Evolutionary conservation across 192 early-diverging fungal genomes (phyloP).

Genomic region (Podila verticillata): DNA sequence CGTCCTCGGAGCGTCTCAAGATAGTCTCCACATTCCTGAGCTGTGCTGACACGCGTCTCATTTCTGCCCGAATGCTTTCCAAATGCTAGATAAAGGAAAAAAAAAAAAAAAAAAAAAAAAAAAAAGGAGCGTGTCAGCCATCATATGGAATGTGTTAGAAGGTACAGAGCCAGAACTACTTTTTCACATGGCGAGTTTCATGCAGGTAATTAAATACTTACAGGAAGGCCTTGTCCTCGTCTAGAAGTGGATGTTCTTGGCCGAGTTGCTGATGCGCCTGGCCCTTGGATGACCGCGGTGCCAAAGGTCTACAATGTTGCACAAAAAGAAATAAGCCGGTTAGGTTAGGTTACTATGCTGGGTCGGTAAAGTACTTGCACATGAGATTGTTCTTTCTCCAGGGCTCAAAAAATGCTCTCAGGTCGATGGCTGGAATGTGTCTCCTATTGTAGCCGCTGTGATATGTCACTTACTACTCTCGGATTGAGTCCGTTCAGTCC

Average conservation of each 20-base stretch:
- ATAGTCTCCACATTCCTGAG: slow-evolving; percentile 47
- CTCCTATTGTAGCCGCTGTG: slow-evolving; percentile 24
- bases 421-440: neutral
- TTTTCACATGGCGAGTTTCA: slow-evolving; percentile 42
- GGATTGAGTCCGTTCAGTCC: slow-evolving; percentile 13
- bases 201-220: slow-evolving; percentile 16
- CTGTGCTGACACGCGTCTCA: slow-evolving; percentile 32
- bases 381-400: too few species aligned
- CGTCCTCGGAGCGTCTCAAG: slow-evolving; percentile 30
- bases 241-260: slow-evolving; percentile 22
- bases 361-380: neutral
- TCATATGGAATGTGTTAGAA: neutral
- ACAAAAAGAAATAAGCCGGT: neutral
- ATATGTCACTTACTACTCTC: slow-evolving; percentile 12
- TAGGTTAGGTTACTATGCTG: neutral
- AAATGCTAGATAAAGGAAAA: slow-evolving; percentile 24
- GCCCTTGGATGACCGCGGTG: slow-evolving; percentile 9
- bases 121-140: neutral
- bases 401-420: neutral
- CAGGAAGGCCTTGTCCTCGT: slow-evolving; percentile 29
- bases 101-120: neutral
- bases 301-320: slow-evolving; percentile 20
- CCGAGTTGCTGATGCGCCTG: slow-evolving; percentile 1
- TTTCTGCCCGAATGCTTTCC: slow-evolving; percentile 38
- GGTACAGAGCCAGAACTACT: neutral